A percentile compares a stretch with the other conserved stretches of the same genome.
phyloP scores from a whole-genome alignment of 257 asterid genomes.

The Coffea canephora region DNA sequence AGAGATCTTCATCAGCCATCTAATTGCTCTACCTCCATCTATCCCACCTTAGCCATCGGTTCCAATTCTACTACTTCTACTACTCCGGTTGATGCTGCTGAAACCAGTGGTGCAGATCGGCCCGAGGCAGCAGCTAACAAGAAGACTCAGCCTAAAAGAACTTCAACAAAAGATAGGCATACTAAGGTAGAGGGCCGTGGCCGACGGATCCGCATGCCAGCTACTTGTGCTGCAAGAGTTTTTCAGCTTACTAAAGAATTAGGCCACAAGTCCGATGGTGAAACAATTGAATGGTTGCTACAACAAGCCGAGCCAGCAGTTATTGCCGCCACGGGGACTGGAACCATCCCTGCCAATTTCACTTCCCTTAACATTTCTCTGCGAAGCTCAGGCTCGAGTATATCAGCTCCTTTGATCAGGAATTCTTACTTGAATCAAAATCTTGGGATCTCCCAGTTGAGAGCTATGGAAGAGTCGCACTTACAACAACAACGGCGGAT shows the following conservation, averaged over 20 bases:
- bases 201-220: slow-evolving; percentile 81
- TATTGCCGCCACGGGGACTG: slow-evolving; percentile 87
- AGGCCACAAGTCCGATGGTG: slow-evolving; percentile 54
- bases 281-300: slow-evolving; percentile 64
- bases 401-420: slow-evolving; percentile 50
- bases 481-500: slow-evolving; percentile 15
- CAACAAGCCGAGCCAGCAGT: slow-evolving; percentile 92
- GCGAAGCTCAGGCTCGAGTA: slow-evolving; percentile 58
- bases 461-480: slow-evolving; percentile 18
- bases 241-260: slow-evolving; percentile 70
- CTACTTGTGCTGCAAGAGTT: slow-evolving; percentile 77
- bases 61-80: not conserved
- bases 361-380: slow-evolving; percentile 60
- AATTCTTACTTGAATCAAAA: slow-evolving; percentile 23
- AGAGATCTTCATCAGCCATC: slow-evolving; percentile 29
- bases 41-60: slow-evolving; percentile 20
- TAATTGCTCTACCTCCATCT: slow-evolving; percentile 9
- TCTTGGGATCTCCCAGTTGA: slow-evolving; percentile 28
- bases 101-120: not conserved
- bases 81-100: not conserved
- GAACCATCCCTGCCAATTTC: slow-evolving; percentile 84
- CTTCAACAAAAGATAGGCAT: slow-evolving; percentile 62
- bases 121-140: slow-evolving; percentile 17
- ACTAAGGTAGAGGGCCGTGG: slow-evolving; percentile 65
- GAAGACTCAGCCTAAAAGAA: slow-evolving; percentile 45